Percentiles rank a stretch among this genome's conserved stretches.
phyloP scores from a whole-genome alignment of 441 rosid species.

The Pelargonium australe region DNA sequence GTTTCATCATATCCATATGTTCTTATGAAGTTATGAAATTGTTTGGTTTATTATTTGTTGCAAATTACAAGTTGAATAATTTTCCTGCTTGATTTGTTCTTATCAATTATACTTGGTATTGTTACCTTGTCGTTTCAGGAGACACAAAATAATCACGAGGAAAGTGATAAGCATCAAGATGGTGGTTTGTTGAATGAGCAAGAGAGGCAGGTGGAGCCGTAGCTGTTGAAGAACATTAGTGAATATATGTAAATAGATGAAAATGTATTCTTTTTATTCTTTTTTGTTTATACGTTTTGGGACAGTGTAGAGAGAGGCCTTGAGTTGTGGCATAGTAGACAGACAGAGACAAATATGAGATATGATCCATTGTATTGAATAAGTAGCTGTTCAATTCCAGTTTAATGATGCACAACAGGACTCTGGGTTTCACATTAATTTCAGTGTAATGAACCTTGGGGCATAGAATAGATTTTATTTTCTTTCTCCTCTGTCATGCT shows the following conservation, averaged over 20 bases:
- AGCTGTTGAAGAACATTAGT: conserved; percentile 16
- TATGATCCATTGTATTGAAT: not conserved
- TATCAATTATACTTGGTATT: not conserved
- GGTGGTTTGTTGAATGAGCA: conserved; percentile 29
- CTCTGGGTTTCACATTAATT: no score
- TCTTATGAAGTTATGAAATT: not conserved
- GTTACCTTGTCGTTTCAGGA: conserved; percentile 18
- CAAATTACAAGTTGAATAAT: not conserved
- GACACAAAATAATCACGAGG: conserved; percentile 32
- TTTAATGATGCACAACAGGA: not conserved
- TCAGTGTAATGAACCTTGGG: no score
- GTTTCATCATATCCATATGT: not conserved
- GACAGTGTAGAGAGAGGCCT: conserved; percentile 19
- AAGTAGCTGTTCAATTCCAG: not conserved
- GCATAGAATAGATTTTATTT: no score
- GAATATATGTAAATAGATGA: conserved; percentile 20
- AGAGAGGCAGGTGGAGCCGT: conserved; percentile 3
- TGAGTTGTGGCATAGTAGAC: not conserved
- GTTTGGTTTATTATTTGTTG: not conserved
- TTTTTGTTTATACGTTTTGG: conserved; percentile 44
- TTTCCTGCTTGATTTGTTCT: not conserved
- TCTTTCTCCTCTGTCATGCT: no score
- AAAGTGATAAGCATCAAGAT: conserved; percentile 26
- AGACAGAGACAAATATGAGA: not conserved
- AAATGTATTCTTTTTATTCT: conserved; percentile 46